phyloP scores from a whole-genome alignment of 2,329 filamentous ascomycete species.

The Colletotrichum neosansevieriae region DNA sequence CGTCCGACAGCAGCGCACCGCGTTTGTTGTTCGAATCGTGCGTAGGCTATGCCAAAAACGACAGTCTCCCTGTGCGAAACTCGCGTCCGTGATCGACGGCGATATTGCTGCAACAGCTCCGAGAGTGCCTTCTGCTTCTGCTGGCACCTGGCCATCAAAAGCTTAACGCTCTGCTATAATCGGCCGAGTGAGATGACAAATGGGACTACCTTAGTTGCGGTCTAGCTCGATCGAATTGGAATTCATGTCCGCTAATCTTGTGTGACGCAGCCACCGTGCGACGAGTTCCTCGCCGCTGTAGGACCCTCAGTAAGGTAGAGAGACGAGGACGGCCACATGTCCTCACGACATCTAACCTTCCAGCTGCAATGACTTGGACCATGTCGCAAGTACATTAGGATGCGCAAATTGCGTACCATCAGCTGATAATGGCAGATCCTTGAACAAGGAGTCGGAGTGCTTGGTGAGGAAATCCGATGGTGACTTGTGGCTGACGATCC shows the following conservation, averaged over 20 bases:
- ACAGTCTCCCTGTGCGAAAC: slow-evolving; percentile 21
- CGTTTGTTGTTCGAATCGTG: slow-evolving; percentile 7
- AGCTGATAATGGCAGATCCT: slow-evolving; percentile 31
- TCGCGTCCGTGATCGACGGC: slow-evolving; percentile 30
- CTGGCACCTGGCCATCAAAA: slow-evolving; percentile 31
- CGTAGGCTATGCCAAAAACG: slow-evolving; percentile 16
- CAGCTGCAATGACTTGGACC: slow-evolving; percentile 28
- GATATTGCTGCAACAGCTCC: slow-evolving; percentile 2
- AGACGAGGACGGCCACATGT: background rate
- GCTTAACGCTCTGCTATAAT: slow-evolving; percentile 29
- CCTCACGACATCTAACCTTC: slow-evolving; percentile 18
- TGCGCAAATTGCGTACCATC: slow-evolving; percentile 31
- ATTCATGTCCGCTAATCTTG: slow-evolving; percentile 39
- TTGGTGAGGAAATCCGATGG: slow-evolving; percentile 40
- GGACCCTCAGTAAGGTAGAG: slow-evolving; percentile 4
- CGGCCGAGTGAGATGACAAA: slow-evolving; percentile 35
- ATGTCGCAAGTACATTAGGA: slow-evolving; percentile 37
- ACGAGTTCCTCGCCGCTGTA: slow-evolving; percentile 23
- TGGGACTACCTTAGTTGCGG: slow-evolving; percentile 10
- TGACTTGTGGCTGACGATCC: slow-evolving; percentile 41
- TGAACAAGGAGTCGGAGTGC: slow-evolving; percentile 36
- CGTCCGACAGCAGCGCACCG: slow-evolving; percentile 29
- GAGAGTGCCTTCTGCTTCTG: slow-evolving; percentile 9
- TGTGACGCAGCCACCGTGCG: slow-evolving; percentile 28
- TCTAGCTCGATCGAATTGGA: slow-evolving; percentile 30